Conservation (phyloP, 2,329 filamentous ascomycete genomes). For the Hirsutella thompsonii region DNA sequence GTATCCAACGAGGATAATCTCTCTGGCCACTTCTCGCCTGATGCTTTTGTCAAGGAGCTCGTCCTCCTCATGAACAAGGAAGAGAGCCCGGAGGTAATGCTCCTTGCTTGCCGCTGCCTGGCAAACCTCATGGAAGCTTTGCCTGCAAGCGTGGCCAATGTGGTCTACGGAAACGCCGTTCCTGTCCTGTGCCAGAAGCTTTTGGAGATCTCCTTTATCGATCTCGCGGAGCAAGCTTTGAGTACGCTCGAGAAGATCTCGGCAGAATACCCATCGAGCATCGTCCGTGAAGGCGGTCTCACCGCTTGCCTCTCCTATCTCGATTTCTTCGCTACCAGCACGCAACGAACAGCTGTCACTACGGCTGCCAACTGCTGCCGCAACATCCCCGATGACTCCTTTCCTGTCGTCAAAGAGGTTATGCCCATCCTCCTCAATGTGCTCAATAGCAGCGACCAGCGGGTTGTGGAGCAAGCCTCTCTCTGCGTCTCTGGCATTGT, state of each 20-base stretch:
- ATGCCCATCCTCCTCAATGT: conserved; percentile 94
- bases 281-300: conserved; percentile 88
- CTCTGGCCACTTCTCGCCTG: conserved; percentile 86
- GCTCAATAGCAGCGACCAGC: conserved; percentile 81
- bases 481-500: conserved; percentile 92
- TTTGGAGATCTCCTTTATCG: conserved; percentile 92
- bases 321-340: conserved; percentile 96
- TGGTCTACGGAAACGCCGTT: conserved; percentile 94
- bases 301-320: conserved; percentile 93
- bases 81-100: conserved; percentile 94
- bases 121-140: conserved; percentile 97
- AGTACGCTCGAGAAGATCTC: conserved; percentile 98
- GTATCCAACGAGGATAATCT: conserved; percentile 96
- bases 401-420: conserved; percentile 80
- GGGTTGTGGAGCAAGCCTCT: conserved; percentile 92
- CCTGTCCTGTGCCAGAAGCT: conserved; percentile 91
- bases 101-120: conserved; percentile 86
- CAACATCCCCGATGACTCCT: conserved; percentile 90
- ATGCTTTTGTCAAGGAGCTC: conserved; percentile 90
- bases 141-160: conserved; percentile 82
- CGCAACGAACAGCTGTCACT: conserved; percentile 89
- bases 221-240: conserved; percentile 89
- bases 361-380: conserved; percentile 97
- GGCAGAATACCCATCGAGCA: conserved; percentile 84
- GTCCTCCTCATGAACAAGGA: conserved; percentile 88